phyloP scores from a whole-genome alignment of 352 stramenopile species.

The Phytophthora foliorum region DNA sequence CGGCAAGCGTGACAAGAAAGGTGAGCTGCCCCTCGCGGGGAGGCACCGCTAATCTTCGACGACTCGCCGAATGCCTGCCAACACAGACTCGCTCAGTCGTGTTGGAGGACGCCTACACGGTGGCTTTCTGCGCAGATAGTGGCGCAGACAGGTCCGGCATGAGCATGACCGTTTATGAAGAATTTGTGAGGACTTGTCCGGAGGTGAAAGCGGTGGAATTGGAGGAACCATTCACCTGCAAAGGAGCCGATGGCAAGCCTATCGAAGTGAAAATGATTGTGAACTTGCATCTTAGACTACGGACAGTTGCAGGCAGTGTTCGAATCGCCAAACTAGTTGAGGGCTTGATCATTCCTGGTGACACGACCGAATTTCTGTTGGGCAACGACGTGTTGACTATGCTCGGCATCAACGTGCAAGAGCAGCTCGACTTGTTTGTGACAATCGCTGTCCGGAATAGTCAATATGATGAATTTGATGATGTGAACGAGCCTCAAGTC shows the following conservation, averaged over 20 bases:
- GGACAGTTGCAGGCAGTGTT: conserved; percentile 1
- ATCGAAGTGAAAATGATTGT: conserved; percentile 18
- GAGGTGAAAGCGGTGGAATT: conserved; percentile 1
- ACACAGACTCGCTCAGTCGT: conserved; percentile 8
- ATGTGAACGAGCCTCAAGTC: conserved; percentile 7
- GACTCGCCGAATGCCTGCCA: conserved; percentile 10
- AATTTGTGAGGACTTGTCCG: background rate
- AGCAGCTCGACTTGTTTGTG: conserved; percentile 15
- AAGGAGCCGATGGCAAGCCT: conserved; percentile 9
- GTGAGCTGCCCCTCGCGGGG: conserved; percentile 3
- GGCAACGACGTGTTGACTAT: conserved; percentile 24
- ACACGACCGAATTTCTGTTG: conserved; percentile 14
- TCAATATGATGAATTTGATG: conserved; percentile 17
- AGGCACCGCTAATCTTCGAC: conserved; percentile 10
- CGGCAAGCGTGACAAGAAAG: background rate
- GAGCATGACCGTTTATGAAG: conserved; percentile 13
- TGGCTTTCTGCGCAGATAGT: conserved; percentile 20
- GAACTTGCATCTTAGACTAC: background rate
- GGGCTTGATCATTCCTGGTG: conserved; percentile 24
- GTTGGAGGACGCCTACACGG: conserved; percentile 19
- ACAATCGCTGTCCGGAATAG: background rate
- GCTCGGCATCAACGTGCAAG: conserved; percentile 18
- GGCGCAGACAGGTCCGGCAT: conserved; percentile 24
- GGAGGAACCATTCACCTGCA: conserved; percentile 18
- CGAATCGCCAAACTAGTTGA: conserved; percentile 17